Base-by-base conservation (phyloP, 2,329 filamentous ascomycete genomes). In the Sporothrix humicola region DNA sequence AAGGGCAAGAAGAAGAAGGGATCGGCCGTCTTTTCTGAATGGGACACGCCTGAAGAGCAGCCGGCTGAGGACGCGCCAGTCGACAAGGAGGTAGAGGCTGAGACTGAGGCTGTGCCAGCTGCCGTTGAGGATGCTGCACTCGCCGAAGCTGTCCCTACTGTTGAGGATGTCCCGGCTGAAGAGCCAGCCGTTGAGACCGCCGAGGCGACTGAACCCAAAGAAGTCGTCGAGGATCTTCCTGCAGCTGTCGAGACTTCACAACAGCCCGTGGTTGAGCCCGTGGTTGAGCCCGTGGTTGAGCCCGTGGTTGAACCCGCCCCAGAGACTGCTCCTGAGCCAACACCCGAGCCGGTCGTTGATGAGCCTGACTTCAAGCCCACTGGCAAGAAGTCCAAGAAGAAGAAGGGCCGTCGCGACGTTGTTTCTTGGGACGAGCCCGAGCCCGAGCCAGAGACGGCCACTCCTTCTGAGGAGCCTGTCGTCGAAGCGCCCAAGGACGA, bases 1-100 rank as follows among this genome's bases (percentile, higher is more conserved):
- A 82, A 82, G 52, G 72, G 69, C 46, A 76, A 78, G 74, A 79
- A 78, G 73, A 66, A 48, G n/a, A 66, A 48, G 42, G 42, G 42
- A 4, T 48, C 61, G 42, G 42, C 61, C 42, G n/a, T 48, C 9
- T 4, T 66, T 5, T 66, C 61, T 3, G 61, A 66, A 6, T 48
- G 42, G 42, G 61, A 66, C 42, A 15, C 12, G 3, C 61, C 42
- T 8, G 61, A 48, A 44, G 42, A 66, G n/a, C n/a, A 46, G 42
- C 61, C 61, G n/a, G 42, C 6, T 9, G 59, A 65, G 2, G 59
- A n/a, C 23, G 37, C n/a, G 0, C 4, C 59, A 20, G 59, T 9
- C 5, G 42, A 26, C 42, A 66, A 66, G 61, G 42, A 26, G 12
- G 61, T 26, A 20, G 42, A 66, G n/a, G n/a, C 12, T 3, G 42